Evolutionary conservation across 768 basidiomycete genomes (phyloP), one percentile per base, ranked within the genome.

Genomic region (Pisolithus sp.): DNA sequence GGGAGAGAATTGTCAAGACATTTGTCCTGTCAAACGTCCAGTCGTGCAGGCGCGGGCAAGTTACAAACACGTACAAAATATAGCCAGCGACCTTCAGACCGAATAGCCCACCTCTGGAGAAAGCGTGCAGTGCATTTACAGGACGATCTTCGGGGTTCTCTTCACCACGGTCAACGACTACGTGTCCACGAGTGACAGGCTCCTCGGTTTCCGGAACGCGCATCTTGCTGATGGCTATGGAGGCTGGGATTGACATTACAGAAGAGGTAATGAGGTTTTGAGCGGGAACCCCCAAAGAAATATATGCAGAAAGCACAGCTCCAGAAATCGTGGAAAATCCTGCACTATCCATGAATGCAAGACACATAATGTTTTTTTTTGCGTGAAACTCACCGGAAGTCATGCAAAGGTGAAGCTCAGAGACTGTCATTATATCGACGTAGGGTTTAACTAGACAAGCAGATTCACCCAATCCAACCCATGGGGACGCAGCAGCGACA

Each of bases 201-300:
- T 88, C 88, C 18, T 93, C 92, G 24, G 76, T 66, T 71, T 95
- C 93, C 0, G 93, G 93, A 31, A 84, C 57, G 41, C 92, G 88
- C 60, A 94, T 74, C 70, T 95, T 95, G 64, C 85, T 87, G 61
- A 95, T 93, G 2, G 92, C 80, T 64, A 95, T 93, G 13, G 91
- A 93, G 0, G 93, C 93, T 18, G 93, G 93, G 54, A 96, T 95
- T 66, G 85, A 88, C 93, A 95, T 95, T 53, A 94, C 86, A 7
- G 89, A 91, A 5, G 93, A 86, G 2, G 92, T 93, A 59, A 93
- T 74, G 21, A 92, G 74, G 62, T 88, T 93, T 66, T 85, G 78
- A 5, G 88, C 66, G 8, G 88, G 88, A 30, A 91, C 86, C 37
- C 86, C 90, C 57, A 86, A 73, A 56, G 65, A 72, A 64, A 93